These are phyloP conservation scores for Teunomyces barrocoloradensis DNA, from an alignment of 805 yeast genomes.

Conservation along the genomic window DNA sequence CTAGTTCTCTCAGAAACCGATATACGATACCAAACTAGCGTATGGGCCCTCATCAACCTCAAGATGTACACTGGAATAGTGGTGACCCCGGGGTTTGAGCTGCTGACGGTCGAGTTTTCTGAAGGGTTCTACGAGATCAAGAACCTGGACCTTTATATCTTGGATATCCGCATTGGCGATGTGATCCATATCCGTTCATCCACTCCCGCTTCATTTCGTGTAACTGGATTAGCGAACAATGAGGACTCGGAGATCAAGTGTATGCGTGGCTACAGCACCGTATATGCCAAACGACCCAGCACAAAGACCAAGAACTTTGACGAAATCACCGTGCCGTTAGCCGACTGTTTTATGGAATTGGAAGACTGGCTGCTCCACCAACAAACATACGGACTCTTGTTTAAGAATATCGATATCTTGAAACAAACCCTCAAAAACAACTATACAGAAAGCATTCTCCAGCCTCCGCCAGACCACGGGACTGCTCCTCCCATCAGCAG, in stretches of 20 bases:
- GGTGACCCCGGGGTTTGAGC: conserved; percentile 21
- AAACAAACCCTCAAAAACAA: conserved; percentile 11
- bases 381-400: conserved; percentile 23
- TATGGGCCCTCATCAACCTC: conserved; percentile 53
- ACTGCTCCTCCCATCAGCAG: neutral
- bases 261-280: conserved; percentile 59
- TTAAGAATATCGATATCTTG: conserved; percentile 19
- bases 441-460: neutral
- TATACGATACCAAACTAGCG: conserved; percentile 28
- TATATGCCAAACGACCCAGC: conserved; percentile 30
- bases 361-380: conserved; percentile 40
- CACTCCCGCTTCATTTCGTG: conserved; percentile 28
- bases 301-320: conserved; percentile 8
- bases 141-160: conserved; percentile 37
- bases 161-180: conserved; percentile 62
- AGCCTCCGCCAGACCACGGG: neutral
- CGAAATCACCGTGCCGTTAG: conserved; percentile 22
- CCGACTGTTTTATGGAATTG: conserved; percentile 37
- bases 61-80: conserved; percentile 52
- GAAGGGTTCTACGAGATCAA: conserved; percentile 37
- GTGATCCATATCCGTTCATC: conserved; percentile 35
- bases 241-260: conserved; percentile 42
- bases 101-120: conserved; percentile 37
- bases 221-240: conserved; percentile 42
- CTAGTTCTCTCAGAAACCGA: conserved; percentile 1